Evolutionary conservation across 1,139 yeast species (phyloP).

Genomic region (Geotrichum siamense): DNA sequence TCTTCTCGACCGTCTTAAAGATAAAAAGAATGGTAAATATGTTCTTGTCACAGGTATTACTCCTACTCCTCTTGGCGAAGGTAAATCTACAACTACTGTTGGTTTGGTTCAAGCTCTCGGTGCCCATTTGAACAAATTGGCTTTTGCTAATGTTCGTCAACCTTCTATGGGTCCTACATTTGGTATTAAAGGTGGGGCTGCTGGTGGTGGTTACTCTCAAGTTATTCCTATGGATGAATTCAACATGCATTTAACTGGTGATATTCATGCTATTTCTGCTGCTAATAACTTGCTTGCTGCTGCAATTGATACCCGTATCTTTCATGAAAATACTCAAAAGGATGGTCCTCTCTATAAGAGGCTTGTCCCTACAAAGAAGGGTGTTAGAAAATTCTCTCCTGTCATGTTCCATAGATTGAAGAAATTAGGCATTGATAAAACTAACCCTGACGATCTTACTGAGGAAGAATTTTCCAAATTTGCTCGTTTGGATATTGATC

Average conservation of each 20-base stretch:
- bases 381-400: constrained; percentile 65
- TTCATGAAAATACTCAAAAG: constrained; percentile 92
- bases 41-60: constrained; percentile 95
- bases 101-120: constrained; percentile 96
- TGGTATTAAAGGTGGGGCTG: constrained; percentile 99
- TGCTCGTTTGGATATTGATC: constrained; percentile 87
- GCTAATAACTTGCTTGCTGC: constrained; percentile 96
- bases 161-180: constrained; percentile 99
- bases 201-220: constrained; percentile 98
- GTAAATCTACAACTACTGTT: constrained; percentile 94
- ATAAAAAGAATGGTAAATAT: constrained; percentile 76
- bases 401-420: constrained; percentile 72
- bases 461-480: constrained; percentile 68
- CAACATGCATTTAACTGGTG: constrained; percentile 97
- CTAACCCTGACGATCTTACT: constrained; percentile 76
- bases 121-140: constrained; percentile 78
- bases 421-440: constrained; percentile 73
- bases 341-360: constrained; percentile 82
- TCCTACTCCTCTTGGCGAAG: constrained; percentile 98
- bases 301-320: constrained; percentile 95
- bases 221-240: constrained; percentile 99
- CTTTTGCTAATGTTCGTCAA: constrained; percentile 94
- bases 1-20: constrained; percentile 61
- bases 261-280: constrained; percentile 93
- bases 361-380: constrained; percentile 82